Base-by-base conservation (phyloP, 2,329 filamentous ascomycete species). In the Fusarium oligoseptatum region DNA sequence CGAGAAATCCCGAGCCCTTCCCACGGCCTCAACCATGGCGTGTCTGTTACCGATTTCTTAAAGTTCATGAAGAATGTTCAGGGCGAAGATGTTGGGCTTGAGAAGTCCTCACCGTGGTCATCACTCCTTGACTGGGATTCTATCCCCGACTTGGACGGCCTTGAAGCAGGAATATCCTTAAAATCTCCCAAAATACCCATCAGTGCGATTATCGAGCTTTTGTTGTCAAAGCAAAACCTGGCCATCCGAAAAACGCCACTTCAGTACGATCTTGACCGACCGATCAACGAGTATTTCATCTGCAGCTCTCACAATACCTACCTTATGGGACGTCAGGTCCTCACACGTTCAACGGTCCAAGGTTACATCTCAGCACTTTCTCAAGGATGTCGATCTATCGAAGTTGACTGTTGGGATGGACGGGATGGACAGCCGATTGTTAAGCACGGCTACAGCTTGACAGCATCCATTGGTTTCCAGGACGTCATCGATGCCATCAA, bases 251-350 rank as follows among this genome's bases (percentile, higher is more conserved):
- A 2, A 5, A 4, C 4, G 1, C 15, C 20, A 1, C 2, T 0
- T 0, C 2, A 12, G 0, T 43, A 52, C 3, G 7, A 63, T 4
- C 37, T 74, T 4, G 15, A 72, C 2, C 43, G 2, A 4, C 72
- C 72, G 0, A 52, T 74, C 6, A 74, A 74, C 8, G 45, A 74
- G 15, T 74, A 74, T 7, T 74, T 72, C 2, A 74, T 72, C 5
- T 72, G 68, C 0, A 69, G 64, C 11, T 74, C 72, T 1, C 72
- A 74, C 7, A 74, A 74, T 20, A 74, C 71, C 11, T 74, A 74
- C 7, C 60, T 74, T 0, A n/a, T 64, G 0, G 64, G 72, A 2
- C 71, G 72, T 1, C 71, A 74, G 27, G 48, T 74, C 1, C 61
- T 66, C 2, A 56, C 72, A 0, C 68, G 68, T 1, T 74, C 68